A percentile compares a stretch with the other conserved stretches of the same genome.
phyloP scores from a whole-genome alignment of 2,329 filamentous ascomycete species.

The Curvularia eragrostidis region DNA sequence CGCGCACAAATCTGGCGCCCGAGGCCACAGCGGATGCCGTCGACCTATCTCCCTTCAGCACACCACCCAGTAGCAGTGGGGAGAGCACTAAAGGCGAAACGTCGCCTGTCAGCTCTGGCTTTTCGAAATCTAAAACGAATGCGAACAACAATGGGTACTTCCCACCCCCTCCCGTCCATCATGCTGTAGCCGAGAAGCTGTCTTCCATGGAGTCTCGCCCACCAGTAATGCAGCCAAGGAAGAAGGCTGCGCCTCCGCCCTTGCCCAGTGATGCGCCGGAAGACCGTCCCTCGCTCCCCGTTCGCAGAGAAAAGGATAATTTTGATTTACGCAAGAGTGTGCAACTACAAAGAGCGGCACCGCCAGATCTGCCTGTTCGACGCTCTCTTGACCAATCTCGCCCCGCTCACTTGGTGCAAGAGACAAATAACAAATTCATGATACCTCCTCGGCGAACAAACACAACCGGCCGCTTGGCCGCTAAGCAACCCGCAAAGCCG shows the following conservation, averaged over 20 bases:
- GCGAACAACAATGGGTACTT: slow-evolving; percentile 43
- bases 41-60: slow-evolving; percentile 79
- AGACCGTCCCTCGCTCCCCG: slow-evolving; percentile 59
- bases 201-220: slow-evolving; percentile 31
- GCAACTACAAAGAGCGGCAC: slow-evolving; percentile 37
- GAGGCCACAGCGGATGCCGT: slow-evolving; percentile 55
- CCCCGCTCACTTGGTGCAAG: slow-evolving; percentile 32
- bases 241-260: slow-evolving; percentile 23
- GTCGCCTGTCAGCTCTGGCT: slow-evolving; percentile 32
- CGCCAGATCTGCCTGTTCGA: slow-evolving; percentile 45
- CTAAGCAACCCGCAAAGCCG: slow-evolving; percentile 25
- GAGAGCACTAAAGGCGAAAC: slow-evolving; percentile 56
- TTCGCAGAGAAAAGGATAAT: slow-evolving; percentile 49
- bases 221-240: slow-evolving; percentile 25
- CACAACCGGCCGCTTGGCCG: slow-evolving; percentile 25
- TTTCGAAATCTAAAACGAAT: slow-evolving; percentile 33
- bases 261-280: slow-evolving; percentile 43
- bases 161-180: slow-evolving; percentile 40
- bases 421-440: slow-evolving; percentile 39
- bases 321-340: slow-evolving; percentile 47
- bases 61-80: slow-evolving; percentile 78
- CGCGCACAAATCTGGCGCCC: slow-evolving; percentile 42
- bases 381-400: slow-evolving; percentile 46
- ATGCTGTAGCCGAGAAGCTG: slow-evolving; percentile 38
- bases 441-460: slow-evolving; percentile 47